A percentile compares a stretch with the other conserved stretches of the same genome.
These are phyloP conservation scores for Cystobasidium slooffiae DNA, from an alignment of 1,284 basidiomycete genomes.

Conservation along the genomic window DNA sequence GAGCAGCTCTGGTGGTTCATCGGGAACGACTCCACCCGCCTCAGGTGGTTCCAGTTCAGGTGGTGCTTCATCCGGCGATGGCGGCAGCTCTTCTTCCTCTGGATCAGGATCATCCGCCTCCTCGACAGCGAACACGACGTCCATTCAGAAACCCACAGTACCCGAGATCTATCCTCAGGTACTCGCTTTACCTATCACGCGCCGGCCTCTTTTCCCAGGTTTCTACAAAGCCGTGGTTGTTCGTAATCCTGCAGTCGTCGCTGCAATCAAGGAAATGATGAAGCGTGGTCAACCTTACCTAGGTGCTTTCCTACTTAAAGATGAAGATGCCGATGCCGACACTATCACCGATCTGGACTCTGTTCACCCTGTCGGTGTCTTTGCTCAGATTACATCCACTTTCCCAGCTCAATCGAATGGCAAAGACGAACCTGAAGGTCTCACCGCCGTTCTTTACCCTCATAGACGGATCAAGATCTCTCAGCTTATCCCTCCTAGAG, in stretches of 20 bases:
- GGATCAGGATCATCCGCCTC: slow-evolving; percentile 12
- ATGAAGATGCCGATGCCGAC: slow-evolving; percentile 90
- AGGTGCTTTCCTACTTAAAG: slow-evolving; percentile 95
- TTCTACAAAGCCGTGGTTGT: slow-evolving; percentile 98
- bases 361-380: slow-evolving; percentile 92
- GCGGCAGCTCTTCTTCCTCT: slow-evolving; percentile 4
- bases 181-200: slow-evolving; percentile 91
- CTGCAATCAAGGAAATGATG: slow-evolving; percentile 95
- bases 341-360: slow-evolving; percentile 65
- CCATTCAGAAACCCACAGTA: slow-evolving; percentile 42
- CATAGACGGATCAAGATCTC: slow-evolving; percentile 90
- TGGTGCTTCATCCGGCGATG: slow-evolving; percentile 23
- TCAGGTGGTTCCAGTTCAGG: slow-evolving; percentile 12
- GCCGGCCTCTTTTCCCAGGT: slow-evolving; percentile 93
- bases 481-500: slow-evolving; percentile 64
- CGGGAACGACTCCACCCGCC: slow-evolving; percentile 13
- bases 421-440: slow-evolving; percentile 62
- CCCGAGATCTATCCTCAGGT: slow-evolving; percentile 77
- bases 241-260: slow-evolving; percentile 85
- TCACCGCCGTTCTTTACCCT: slow-evolving; percentile 94
- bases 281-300: slow-evolving; percentile 96
- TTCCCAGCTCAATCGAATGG: slow-evolving; percentile 68
- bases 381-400: slow-evolving; percentile 95
- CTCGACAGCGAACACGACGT: slow-evolving; percentile 27
- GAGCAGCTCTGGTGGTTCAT: slow-evolving; percentile 21